Percentiles rank a stretch among this genome's conserved stretches.
Evolutionary conservation across 495 filamentous ascomycete species (phyloP).

Genomic region (Daldinia bambusicola): DNA sequence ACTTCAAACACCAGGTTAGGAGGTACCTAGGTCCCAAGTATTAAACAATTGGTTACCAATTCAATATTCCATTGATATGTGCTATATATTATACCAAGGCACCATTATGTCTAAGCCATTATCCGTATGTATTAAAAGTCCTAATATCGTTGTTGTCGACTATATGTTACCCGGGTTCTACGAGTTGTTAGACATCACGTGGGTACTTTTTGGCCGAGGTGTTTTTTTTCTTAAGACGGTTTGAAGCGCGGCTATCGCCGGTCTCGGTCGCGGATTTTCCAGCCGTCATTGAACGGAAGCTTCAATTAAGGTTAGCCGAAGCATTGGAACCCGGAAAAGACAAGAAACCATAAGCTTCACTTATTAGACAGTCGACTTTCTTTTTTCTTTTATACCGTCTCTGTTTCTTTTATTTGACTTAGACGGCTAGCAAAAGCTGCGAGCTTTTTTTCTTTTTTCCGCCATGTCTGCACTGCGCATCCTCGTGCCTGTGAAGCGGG

Average conservation of each 20-base stretch:
- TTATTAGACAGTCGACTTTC: background rate
- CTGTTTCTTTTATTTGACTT: background rate
- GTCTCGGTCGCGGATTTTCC: slow-evolving; percentile 46
- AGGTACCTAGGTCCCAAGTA: too few relatives aligned
- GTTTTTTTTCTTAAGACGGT: slow-evolving; percentile 8
- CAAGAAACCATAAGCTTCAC: slow-evolving; percentile 30
- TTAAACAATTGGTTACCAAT: background rate
- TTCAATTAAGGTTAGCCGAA: slow-evolving; percentile 13
- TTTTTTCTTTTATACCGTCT: background rate
- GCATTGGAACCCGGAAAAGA: background rate
- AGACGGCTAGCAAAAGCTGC: slow-evolving; percentile 27
- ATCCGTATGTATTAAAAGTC: too few relatives aligned
- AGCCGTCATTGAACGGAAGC: slow-evolving; percentile 44
- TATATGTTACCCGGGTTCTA: too few relatives aligned
- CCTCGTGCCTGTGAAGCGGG: slow-evolving; percentile 94
- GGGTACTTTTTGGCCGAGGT: slow-evolving; percentile 31
- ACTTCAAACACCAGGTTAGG: too few relatives aligned
- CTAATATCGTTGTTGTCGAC: too few relatives aligned
- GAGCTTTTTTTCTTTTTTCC: background rate
- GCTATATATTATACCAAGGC: background rate
- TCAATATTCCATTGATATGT: background rate
- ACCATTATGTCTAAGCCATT: background rate
- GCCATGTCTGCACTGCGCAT: slow-evolving; percentile 88
- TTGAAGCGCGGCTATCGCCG: slow-evolving; percentile 46
- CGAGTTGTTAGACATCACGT: slow-evolving; percentile 24